Percentiles rank a stretch among this genome's conserved stretches.
phyloP scores from a whole-genome alignment of 352 stramenopile genomes.

The Thalassiosira delicatula region DNA sequence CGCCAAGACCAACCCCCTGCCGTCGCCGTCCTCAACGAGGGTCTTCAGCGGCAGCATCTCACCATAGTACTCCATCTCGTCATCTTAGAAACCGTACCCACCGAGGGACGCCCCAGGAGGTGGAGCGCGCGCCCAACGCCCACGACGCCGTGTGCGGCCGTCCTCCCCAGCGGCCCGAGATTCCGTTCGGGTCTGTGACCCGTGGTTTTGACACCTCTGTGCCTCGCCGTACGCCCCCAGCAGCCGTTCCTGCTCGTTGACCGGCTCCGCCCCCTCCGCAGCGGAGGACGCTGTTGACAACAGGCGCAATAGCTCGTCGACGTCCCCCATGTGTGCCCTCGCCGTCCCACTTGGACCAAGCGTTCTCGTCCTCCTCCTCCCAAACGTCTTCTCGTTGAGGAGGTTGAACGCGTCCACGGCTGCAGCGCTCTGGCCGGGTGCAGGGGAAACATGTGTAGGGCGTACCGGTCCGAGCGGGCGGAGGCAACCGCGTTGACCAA shows the following conservation, averaged over 20 bases:
- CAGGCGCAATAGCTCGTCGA: conserved; percentile 63
- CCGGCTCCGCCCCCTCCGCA: conserved; percentile 22
- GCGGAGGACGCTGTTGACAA: conserved; percentile 45
- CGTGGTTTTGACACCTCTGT: conserved; percentile 53
- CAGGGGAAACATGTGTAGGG: conserved; percentile 62
- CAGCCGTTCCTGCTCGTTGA: conserved; percentile 60
- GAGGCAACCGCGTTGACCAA: conserved; percentile 38
- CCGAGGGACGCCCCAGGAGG: conserved; percentile 67
- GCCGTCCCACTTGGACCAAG: conserved; percentile 55
- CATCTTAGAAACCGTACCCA: conserved; percentile 67
- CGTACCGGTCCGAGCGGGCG: conserved; percentile 59
- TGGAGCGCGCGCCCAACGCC: conserved; percentile 66
- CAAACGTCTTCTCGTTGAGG: conserved; percentile 71
- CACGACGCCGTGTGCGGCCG: conserved; percentile 43
- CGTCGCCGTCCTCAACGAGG: conserved; percentile 39
- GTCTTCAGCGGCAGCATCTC: conserved; percentile 66
- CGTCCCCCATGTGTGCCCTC: conserved; percentile 62
- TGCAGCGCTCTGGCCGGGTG: conserved; percentile 59
- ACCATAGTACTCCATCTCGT: too few species aligned
- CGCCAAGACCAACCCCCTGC: conserved; percentile 55
- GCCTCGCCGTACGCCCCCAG: conserved; percentile 59
- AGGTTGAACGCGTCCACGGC: conserved; percentile 61
- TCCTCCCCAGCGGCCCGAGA: conserved; percentile 41
- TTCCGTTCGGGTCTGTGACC: conserved; percentile 39
- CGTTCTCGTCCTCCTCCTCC: conserved; percentile 50